phyloP scores from a whole-genome alignment of 805 yeast species.

The Candida xyloterini region DNA sequence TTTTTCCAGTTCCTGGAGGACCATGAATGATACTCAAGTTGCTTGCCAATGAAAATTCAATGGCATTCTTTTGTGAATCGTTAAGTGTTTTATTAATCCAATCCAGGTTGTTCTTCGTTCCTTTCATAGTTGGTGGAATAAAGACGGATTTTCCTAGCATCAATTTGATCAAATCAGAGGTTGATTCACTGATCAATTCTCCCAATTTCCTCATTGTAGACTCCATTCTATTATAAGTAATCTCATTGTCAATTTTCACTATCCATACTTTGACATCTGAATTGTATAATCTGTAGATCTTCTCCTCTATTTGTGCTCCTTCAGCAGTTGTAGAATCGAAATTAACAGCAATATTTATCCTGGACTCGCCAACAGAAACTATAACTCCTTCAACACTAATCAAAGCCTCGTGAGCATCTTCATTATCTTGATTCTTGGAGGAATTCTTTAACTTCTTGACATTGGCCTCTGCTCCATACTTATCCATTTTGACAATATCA shows the following conservation, averaged over 20 bases:
- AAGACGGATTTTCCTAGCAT: slow-evolving; percentile 45
- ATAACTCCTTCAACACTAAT: slow-evolving; percentile 61
- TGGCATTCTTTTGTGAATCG: slow-evolving; percentile 70
- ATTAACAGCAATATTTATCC: slow-evolving; percentile 58
- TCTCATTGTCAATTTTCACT: slow-evolving; percentile 61
- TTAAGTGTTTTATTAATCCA: slow-evolving; percentile 51
- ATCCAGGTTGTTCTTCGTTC: slow-evolving; percentile 17
- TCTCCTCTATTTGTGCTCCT: slow-evolving; percentile 43
- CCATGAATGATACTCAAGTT: slow-evolving; percentile 63
- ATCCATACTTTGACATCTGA: slow-evolving; percentile 59
- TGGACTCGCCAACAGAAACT: slow-evolving; percentile 43
- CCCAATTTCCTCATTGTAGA: slow-evolving; percentile 66
- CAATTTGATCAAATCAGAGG: slow-evolving; percentile 41
- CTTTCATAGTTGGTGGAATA: slow-evolving; percentile 23
- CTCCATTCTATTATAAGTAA: slow-evolving; percentile 76
- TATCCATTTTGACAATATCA: slow-evolving; percentile 67
- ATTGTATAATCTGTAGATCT: slow-evolving; percentile 42
- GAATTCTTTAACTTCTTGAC: slow-evolving; percentile 28
- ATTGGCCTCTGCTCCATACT: slow-evolving; percentile 33
- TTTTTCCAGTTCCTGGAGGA: slow-evolving; percentile 84
- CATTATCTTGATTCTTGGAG: slow-evolving; percentile 29
- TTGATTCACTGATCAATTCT: slow-evolving; percentile 38
- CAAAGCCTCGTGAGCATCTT: slow-evolving; percentile 22
- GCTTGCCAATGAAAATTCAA: slow-evolving; percentile 61
- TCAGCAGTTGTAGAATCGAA: slow-evolving; percentile 36